Base-by-base conservation (phyloP, 768 basidiomycete species). In the Royoungia palumana region DNA sequence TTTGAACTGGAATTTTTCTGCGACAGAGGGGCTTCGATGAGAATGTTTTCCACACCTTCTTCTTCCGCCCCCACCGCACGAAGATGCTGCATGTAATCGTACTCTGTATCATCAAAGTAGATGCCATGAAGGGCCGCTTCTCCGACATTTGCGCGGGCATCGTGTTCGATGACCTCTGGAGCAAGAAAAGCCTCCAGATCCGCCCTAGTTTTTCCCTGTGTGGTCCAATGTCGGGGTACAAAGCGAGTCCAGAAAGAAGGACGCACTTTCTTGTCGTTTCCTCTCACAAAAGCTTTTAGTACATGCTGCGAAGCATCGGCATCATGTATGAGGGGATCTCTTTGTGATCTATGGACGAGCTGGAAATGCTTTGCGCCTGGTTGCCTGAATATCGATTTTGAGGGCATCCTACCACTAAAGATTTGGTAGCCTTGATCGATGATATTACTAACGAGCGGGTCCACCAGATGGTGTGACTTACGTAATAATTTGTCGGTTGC, bases 21-120 rank as follows among this genome's bases (percentile, higher is more conserved):
- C 5, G 72, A 64, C 14, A 70, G 59, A 2, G 85, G 82, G n/a
- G 88, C 87, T 56, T 92, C 89, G 42, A 96, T 72, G 49, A 94
- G 75, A 44, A 90, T 71, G 49, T 83, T 87, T 34, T 93, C 91
- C 8, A 88, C 82, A 11, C 89, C 88, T 37, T 85, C 89, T 63
- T 90, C 89, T 49, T 85, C 79, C 12, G 79, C 60, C 4, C 90
- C 91, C 42, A 90, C 81, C 2, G 79, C 59, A 12, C 91, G 85
- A 37, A 99, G 80, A 70, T 99, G 96, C 66, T 94, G 87, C 89
- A 97, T 93, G 73, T 99, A 99, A 69, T 99, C 90, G 73, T 99
- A 99, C 50, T 93, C 80, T 6, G 90, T 87, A 63, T 99, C 94
- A 71, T 98, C 94, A 70, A 82, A 98, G 70, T 91, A 91, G 62